These are phyloP conservation scores for Wickerhamiella infanticola DNA, from an alignment of 1,139 yeast species.

Conservation along the genomic window DNA sequence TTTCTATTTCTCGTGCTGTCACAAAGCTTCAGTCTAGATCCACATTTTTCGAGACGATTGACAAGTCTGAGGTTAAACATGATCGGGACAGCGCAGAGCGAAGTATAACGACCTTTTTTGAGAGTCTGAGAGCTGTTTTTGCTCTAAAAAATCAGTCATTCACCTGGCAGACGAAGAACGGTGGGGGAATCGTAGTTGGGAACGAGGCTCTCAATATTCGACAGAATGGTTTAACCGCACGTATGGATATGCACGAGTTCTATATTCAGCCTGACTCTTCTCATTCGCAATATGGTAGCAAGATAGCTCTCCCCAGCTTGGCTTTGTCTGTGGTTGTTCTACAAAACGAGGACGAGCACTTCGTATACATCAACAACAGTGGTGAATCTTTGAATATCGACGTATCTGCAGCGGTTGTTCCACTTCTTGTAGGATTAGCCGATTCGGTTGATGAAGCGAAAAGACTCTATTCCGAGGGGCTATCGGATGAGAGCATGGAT, in stretches of 20 bases:
- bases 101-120: background rate
- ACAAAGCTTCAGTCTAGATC: slow-evolving; percentile 6
- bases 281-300: slow-evolving; percentile 8
- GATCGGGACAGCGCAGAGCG: background rate
- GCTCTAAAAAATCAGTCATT: slow-evolving; percentile 9
- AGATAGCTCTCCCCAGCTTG: slow-evolving; percentile 22
- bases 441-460: slow-evolving; percentile 8
- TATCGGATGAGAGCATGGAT: background rate
- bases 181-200: slow-evolving; percentile 11
- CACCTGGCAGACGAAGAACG: slow-evolving; percentile 13
- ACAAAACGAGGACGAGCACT: slow-evolving; percentile 6
- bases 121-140: slow-evolving; percentile 8
- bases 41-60: background rate
- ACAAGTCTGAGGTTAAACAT: background rate
- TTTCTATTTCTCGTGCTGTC: slow-evolving; percentile 10
- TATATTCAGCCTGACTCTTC: slow-evolving; percentile 19
- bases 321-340: slow-evolving; percentile 7
- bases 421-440: slow-evolving; percentile 11
- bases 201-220: slow-evolving; percentile 11
- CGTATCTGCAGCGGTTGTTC: slow-evolving; percentile 20
- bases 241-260: slow-evolving; percentile 26
- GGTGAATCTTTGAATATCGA: slow-evolving; percentile 23
- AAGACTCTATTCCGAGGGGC: background rate
- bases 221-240: slow-evolving; percentile 8
- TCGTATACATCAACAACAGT: slow-evolving; percentile 14